phyloP scores from a whole-genome alignment of 2,329 filamentous ascomycete genomes.

The Aspergillus thermomutatus region DNA sequence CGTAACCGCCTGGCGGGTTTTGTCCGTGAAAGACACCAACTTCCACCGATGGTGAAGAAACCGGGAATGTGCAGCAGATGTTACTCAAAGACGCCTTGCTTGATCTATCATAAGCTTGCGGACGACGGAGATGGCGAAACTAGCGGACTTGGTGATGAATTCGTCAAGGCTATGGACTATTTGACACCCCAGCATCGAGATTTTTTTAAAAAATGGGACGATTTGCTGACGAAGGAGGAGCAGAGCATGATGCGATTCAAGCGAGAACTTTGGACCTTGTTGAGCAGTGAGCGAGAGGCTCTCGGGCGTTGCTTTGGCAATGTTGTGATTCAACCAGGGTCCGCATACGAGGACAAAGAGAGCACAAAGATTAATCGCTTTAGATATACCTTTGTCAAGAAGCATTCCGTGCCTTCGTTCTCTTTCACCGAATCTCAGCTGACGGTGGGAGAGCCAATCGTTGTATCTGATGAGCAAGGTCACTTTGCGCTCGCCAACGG shows the following conservation, averaged over 20 bases:
- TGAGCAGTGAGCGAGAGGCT: slow-evolving; percentile 82
- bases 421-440: slow-evolving; percentile 93
- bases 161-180: slow-evolving; percentile 74
- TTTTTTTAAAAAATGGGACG: slow-evolving; percentile 95
- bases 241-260: slow-evolving; percentile 82
- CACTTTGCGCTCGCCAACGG: slow-evolving; percentile 95
- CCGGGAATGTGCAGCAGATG: slow-evolving; percentile 80
- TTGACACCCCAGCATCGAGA: slow-evolving; percentile 70
- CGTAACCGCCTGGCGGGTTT: slow-evolving; percentile 85
- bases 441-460: slow-evolving; percentile 80
- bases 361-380: slow-evolving; percentile 87
- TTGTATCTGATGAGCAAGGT: slow-evolving; percentile 92
- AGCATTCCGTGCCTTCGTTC: slow-evolving; percentile 58
- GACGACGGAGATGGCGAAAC: slow-evolving; percentile 79
- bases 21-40: slow-evolving; percentile 73
- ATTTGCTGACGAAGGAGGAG: slow-evolving; percentile 89
- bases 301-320: slow-evolving; percentile 86
- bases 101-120: slow-evolving; percentile 86
- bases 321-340: slow-evolving; percentile 77
- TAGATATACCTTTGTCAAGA: slow-evolving; percentile 79
- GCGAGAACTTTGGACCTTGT: slow-evolving; percentile 93
- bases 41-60: slow-evolving; percentile 83
- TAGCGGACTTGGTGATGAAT: slow-evolving; percentile 77
- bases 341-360: slow-evolving; percentile 64
- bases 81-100: slow-evolving; percentile 87